Percentiles rank a stretch among this genome's conserved stretches.
phyloP scores from a whole-genome alignment of 148 eudicot genomes.

The Diospyros lotus region DNA sequence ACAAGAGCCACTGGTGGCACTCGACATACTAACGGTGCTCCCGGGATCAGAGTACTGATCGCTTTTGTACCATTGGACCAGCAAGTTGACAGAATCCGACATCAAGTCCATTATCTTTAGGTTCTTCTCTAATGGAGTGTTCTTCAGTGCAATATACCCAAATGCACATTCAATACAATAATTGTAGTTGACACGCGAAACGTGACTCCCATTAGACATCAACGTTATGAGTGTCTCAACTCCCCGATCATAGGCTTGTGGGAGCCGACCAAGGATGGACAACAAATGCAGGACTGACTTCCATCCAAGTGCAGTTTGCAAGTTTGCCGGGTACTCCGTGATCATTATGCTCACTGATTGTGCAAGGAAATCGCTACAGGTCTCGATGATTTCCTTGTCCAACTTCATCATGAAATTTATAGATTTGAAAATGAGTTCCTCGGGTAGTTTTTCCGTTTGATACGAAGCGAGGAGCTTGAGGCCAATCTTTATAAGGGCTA shows the following conservation, averaged over 20 bases:
- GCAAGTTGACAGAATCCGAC: constrained; percentile 60
- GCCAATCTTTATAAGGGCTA: constrained; percentile 49
- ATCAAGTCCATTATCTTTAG: constrained; percentile 61
- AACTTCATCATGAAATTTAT: constrained; percentile 77
- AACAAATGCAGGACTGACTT: constrained; percentile 61
- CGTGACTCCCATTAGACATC: constrained; percentile 37
- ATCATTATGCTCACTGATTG: constrained; percentile 49
- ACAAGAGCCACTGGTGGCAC: constrained; percentile 49
- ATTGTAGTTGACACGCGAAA: constrained; percentile 49
- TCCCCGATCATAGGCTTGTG: constrained; percentile 69
- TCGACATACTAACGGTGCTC: constrained; percentile 31
- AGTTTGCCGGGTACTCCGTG: constrained; percentile 43
- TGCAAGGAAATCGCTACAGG: constrained; percentile 52
- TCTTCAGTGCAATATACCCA: constrained; percentile 64
- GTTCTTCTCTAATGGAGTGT: constrained; percentile 72
- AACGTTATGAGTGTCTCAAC: constrained; percentile 56
- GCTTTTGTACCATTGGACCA: constrained; percentile 62
- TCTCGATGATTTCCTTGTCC: constrained; percentile 74
- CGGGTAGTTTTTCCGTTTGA: constrained; percentile 44
- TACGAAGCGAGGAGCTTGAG: constrained; percentile 49
- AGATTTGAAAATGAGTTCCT: constrained; percentile 75
- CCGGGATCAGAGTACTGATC: constrained; percentile 59
- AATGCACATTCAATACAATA: constrained; percentile 83
- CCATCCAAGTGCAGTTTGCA: constrained; percentile 76
- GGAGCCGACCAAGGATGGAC: constrained; percentile 65